These are phyloP conservation scores for Mortierella sp. DNA, from an alignment of 371 early-diverging fungal species.

Conservation along the genomic window DNA sequence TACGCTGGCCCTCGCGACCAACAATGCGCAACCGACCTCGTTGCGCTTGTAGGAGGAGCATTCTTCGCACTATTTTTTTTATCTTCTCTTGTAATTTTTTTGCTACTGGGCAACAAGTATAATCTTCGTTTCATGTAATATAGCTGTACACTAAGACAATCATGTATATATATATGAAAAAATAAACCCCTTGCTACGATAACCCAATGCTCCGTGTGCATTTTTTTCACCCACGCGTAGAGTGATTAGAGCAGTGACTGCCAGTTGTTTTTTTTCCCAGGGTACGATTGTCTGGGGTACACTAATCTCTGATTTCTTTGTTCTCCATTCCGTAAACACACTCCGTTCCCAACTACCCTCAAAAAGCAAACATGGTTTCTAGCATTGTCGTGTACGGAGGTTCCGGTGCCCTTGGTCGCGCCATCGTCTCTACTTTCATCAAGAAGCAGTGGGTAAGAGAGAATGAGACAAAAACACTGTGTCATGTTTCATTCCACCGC, in stretches of 20 bases:
- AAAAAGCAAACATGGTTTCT: constrained; percentile 58
- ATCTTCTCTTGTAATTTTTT: constrained; percentile 1
- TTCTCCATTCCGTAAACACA: constrained; percentile 1
- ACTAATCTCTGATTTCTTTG: not conserved
- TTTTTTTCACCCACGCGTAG: not conserved
- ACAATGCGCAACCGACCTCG: constrained; percentile 66
- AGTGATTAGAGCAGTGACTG: too few relatives aligned
- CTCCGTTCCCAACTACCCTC: not conserved
- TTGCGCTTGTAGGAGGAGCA: constrained; percentile 23
- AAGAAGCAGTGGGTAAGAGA: constrained; percentile 75
- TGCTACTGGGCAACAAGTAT: too few relatives aligned
- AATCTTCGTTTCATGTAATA: not conserved
- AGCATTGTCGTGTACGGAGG: constrained; percentile 91
- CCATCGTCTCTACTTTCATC: constrained; percentile 78
- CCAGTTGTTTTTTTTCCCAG: not conserved
- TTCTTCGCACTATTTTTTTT: not conserved
- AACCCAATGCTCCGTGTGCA: too few relatives aligned
- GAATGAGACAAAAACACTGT: too few relatives aligned
- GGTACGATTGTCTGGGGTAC: too few relatives aligned
- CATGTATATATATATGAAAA: constrained; percentile 1
- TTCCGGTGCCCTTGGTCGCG: constrained; percentile 90
- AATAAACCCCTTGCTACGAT: too few relatives aligned
- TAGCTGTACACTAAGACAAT: not conserved
- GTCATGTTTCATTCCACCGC: too few relatives aligned
- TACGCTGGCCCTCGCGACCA: constrained; percentile 74